phyloP scores from a whole-genome alignment of 2,329 filamentous ascomycete genomes.

The Cryphonectria naterciae region DNA sequence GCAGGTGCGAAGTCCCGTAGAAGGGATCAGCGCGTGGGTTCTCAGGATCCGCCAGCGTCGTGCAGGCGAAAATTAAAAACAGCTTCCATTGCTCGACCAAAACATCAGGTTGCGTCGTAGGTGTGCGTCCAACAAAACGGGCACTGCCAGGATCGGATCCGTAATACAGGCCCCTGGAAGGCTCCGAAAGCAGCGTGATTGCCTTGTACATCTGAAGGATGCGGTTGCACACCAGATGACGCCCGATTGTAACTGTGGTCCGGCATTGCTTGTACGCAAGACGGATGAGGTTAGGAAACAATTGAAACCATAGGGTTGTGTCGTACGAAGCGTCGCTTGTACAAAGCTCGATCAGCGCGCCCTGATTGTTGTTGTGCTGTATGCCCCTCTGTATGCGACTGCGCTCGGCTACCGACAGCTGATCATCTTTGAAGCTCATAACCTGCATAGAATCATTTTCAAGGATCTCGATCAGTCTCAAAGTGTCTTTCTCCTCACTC shows the following conservation, averaged over 20 bases:
- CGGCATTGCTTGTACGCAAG: conserved; percentile 90
- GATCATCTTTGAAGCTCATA: conserved; percentile 90
- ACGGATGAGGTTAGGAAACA: conserved; percentile 92
- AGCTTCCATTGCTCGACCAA: conserved; percentile 98
- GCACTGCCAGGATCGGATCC: conserved; percentile 63
- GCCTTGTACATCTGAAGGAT: conserved; percentile 90
- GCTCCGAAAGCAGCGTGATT: conserved; percentile 79
- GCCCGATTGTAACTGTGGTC: conserved; percentile 85
- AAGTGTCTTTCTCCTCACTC: conserved; percentile 62
- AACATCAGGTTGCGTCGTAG: conserved; percentile 78
- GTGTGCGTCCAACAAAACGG: conserved; percentile 56
- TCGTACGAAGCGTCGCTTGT: conserved; percentile 96
- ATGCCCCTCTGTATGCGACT: conserved; percentile 91
- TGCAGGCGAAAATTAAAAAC: conserved; percentile 96
- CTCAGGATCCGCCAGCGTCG: conserved; percentile 85
- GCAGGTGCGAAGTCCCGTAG: conserved; percentile 71
- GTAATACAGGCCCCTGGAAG: conserved; percentile 65
- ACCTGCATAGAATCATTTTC: conserved; percentile 88
- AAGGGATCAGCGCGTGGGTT: conserved; percentile 60
- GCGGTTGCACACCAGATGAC: conserved; percentile 90
- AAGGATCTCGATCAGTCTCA: conserved; percentile 85
- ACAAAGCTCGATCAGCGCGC: conserved; percentile 89
- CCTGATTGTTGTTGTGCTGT: conserved; percentile 80
- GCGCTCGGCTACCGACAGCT: conserved; percentile 86
- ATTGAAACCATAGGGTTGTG: conserved; percentile 94